Evolutionary conservation across 495 filamentous ascomycete species (phyloP), one percentile per base, ranked within the genome.

Genomic region (Podospora pseudopauciseta): DNA sequence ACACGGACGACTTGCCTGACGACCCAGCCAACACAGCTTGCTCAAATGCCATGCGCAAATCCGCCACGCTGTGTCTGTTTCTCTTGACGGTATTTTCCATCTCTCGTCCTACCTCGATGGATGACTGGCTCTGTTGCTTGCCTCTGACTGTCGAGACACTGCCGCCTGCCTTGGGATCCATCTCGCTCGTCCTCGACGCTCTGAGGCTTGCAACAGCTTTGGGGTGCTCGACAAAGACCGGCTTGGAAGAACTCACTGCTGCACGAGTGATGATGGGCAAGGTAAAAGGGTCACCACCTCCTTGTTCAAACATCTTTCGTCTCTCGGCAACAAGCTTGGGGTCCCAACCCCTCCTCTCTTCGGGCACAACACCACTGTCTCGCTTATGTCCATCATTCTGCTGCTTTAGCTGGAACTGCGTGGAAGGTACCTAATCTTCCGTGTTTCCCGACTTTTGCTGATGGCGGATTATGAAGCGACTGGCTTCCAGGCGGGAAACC

Each of bases 31-130:
- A 44, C 7, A 55, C 44, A 15, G 56, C 60, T 16, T 20, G 63
- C 61, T 81, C 76, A 34, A 80, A 80, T 3, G 76, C 74, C 67
- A 71, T 66, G 7, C 77, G 74, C 62, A 80, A 70, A 66, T 80
- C 75, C 34, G 78, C 74, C 34, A 81, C 78, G 44, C 78, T 81
- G 55, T 67, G 69, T 54, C 69, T 76, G 55, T 73, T 70, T n/a
- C 57, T 71, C 27, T 66, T 71, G 6, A 68, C 20, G 64, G 70
- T 23, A 39, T 60, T 44, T 26, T n/a, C 59, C 61, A 26, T 1
- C 18, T 49, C 32, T 58, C 9, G 57, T 65, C 53, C 69, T 64
- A 34, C 54, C 20, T 18, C 26, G 19, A 28, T 26, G 68, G 30
- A 39, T 60, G 44, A 58, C 62, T 55, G 18, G 64, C 39, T 49